Conservation (phyloP, 1,284 basidiomycete genomes). For the Xanthoconium separans region DNA sequence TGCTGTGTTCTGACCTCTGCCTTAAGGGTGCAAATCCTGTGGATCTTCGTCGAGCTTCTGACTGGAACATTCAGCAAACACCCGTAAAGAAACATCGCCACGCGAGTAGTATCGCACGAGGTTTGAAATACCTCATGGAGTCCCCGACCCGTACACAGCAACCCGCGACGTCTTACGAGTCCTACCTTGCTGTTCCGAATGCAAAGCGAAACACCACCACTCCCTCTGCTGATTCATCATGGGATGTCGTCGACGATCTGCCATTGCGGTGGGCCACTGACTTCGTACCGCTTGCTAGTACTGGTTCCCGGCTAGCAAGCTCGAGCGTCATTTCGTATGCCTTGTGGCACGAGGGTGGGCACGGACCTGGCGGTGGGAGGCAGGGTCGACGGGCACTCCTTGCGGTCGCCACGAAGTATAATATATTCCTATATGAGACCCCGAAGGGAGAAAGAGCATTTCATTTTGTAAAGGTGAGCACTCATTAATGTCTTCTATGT, state of each 20-base stretch:
- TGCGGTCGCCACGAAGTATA: slow-evolving; percentile 72
- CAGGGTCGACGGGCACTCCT: slow-evolving; percentile 60
- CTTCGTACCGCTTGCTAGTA: slow-evolving; percentile 67
- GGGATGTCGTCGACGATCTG: slow-evolving; percentile 76
- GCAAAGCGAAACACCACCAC: slow-evolving; percentile 29
- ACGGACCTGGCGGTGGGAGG: slow-evolving; percentile 36
- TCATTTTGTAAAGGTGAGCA: slow-evolving; percentile 66
- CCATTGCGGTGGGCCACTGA: slow-evolving; percentile 80
- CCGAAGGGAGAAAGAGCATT: slow-evolving; percentile 80
- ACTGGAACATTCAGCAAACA: slow-evolving; percentile 50
- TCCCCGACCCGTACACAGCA: slow-evolving; percentile 34
- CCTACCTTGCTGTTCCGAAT: slow-evolving; percentile 29
- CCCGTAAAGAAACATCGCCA: slow-evolving; percentile 54
- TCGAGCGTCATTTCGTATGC: slow-evolving; percentile 63
- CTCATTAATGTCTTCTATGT: not conserved
- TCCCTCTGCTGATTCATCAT: slow-evolving; percentile 49
- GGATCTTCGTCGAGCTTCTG: slow-evolving; percentile 52
- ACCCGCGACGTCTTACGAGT: slow-evolving; percentile 34
- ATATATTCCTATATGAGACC: slow-evolving; percentile 74
- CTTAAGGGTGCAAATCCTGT: slow-evolving; percentile 57
- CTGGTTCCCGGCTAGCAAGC: slow-evolving; percentile 62
- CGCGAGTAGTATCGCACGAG: slow-evolving; percentile 57
- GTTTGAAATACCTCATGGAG: slow-evolving; percentile 57
- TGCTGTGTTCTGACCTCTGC: slow-evolving; percentile 10
- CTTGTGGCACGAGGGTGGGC: slow-evolving; percentile 55